Percentiles rank a stretch among this genome's conserved stretches.
These are phyloP conservation scores for Kentomonas sorsogonicus DNA, from an alignment of 208 protist genomes.

Conservation along the genomic window DNA sequence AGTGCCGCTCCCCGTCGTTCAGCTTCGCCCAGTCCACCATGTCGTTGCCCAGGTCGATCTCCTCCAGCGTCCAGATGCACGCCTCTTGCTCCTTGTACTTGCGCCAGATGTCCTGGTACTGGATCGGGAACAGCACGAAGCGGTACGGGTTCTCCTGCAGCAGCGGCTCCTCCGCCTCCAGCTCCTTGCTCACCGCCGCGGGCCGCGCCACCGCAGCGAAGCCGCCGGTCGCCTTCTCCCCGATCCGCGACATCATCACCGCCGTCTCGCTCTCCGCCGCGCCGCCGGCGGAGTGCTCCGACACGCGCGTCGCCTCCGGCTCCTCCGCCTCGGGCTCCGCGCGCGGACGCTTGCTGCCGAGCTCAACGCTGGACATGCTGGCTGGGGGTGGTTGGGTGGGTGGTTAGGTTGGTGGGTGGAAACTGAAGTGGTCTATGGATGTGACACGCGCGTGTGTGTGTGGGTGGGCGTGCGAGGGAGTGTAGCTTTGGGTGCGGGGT, in stretches of 20 bases:
- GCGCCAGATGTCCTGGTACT: constrained; percentile 96
- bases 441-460: no score
- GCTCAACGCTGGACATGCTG: constrained; percentile 1
- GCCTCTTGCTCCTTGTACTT: constrained; percentile 99
- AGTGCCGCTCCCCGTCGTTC: constrained; percentile 95
- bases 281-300: not conserved
- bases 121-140: constrained; percentile 98
- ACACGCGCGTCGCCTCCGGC: constrained; percentile 5
- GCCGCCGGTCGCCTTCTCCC: constrained; percentile 9
- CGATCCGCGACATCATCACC: not conserved
- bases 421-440: not conserved
- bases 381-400: no score
- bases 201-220: no score
- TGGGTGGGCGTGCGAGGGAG: constrained; percentile 41
- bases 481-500: constrained; percentile 58
- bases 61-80: constrained; percentile 98
- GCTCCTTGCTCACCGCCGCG: constrained; percentile 6
- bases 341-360: constrained; percentile 19
- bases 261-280: not conserved
- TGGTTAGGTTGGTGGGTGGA: no score
- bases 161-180: constrained; percentile 85
- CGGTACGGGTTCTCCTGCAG: constrained; percentile 94
- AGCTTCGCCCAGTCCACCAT: constrained; percentile 95
- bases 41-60: constrained; percentile 96
- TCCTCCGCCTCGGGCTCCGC: constrained; percentile 8